phyloP scores from a whole-genome alignment of 495 filamentous ascomycete genomes.

The Apiosordaria backusii region DNA sequence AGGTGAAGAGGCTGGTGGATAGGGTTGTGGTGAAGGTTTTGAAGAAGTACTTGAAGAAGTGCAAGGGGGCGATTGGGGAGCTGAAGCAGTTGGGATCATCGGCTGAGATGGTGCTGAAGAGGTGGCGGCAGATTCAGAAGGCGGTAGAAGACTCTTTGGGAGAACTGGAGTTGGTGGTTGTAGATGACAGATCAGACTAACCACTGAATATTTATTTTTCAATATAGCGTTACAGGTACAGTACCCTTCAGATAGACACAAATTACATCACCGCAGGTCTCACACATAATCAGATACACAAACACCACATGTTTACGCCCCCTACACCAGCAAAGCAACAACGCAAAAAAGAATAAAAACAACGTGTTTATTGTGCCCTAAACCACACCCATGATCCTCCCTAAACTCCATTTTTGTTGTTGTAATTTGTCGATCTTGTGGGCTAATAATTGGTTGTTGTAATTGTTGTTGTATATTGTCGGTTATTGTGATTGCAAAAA shows the following conservation, averaged over 20 bases:
- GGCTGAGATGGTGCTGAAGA: conserved; percentile 20
- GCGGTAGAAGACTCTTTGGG: conserved; percentile 25
- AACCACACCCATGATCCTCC: neutral
- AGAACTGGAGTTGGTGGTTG: conserved; percentile 21
- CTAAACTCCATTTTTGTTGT: neutral
- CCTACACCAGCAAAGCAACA: neutral
- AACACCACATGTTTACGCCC: neutral
- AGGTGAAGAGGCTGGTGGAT: conserved; percentile 31
- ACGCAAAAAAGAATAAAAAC: neutral
- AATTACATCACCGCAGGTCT: too few relatives aligned
- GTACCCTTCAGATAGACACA: too few relatives aligned
- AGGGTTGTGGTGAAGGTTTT: conserved; percentile 25
- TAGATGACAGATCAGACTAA: too few relatives aligned
- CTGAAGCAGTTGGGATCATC: conserved; percentile 17
- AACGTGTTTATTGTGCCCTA: neutral
- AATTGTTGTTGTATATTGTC: neutral
- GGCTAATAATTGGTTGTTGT: neutral
- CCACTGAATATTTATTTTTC: too few relatives aligned
- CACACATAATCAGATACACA: too few relatives aligned
- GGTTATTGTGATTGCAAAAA: too few relatives aligned
- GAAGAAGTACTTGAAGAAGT: conserved; percentile 19
- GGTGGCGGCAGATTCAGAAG: conserved; percentile 31
- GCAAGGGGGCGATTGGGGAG: conserved; percentile 16
- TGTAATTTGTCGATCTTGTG: neutral
- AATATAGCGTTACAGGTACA: too few relatives aligned